These are phyloP conservation scores for Helichrysum umbraculigerum DNA, from an alignment of 129 eudicot genomes.

Conservation along the genomic window DNA sequence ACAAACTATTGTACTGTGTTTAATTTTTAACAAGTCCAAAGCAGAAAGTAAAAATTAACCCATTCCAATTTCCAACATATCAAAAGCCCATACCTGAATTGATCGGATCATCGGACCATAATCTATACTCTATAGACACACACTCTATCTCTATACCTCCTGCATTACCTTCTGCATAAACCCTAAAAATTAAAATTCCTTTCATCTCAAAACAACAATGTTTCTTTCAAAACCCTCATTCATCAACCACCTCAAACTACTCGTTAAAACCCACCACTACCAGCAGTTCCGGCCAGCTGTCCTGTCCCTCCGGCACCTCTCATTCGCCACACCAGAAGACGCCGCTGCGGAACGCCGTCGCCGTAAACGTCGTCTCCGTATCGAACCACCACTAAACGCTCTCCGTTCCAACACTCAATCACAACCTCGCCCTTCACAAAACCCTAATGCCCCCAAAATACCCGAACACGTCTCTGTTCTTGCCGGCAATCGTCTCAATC, in stretches of 20 bases:
- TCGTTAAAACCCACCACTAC: conserved; percentile 30
- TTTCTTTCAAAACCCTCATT: conserved; percentile 65
- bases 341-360: conserved; percentile 97
- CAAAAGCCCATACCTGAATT: conserved; percentile 16
- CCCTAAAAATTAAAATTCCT: conserved; percentile 21
- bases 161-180: conserved; percentile 32
- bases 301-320: conserved; percentile 63
- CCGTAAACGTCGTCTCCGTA: conserved; percentile 92
- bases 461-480: conserved; percentile 81
- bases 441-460: conserved; percentile 73
- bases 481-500: conserved; percentile 76
- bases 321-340: conserved; percentile 91
- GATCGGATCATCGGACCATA: not conserved
- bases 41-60: not conserved
- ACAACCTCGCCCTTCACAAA: conserved; percentile 36
- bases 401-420: conserved; percentile 59
- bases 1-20: no score
- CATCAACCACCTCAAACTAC: conserved; percentile 52
- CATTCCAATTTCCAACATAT: conserved; percentile 10
- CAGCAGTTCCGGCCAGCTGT: conserved; percentile 36
- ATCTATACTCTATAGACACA: not conserved
- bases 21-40: not conserved
- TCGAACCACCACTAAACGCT: conserved; percentile 82
- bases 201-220: conserved; percentile 28
- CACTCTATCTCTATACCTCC: conserved; percentile 11